Conservation (phyloP, 1,284 basidiomycete genomes). For the Melampsora abietis-canadensis region DNA sequence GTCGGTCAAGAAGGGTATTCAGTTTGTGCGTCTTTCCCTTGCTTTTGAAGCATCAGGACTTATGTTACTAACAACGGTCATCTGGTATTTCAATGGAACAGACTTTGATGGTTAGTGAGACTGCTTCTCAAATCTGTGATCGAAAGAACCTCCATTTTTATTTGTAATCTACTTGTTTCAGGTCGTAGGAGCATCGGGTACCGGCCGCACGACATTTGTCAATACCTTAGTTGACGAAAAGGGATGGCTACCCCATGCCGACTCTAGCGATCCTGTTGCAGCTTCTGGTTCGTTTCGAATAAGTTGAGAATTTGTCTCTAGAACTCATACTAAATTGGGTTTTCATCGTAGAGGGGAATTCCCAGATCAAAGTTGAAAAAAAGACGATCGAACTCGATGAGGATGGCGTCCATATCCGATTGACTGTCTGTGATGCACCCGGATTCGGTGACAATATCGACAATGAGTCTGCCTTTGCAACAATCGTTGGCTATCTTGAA, state of each 20-base stretch:
- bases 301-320: background rate
- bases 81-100: background rate
- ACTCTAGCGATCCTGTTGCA: slow-evolving; percentile 39
- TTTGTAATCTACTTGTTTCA: slow-evolving; percentile 1
- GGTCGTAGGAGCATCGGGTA: slow-evolving; percentile 75
- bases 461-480: slow-evolving; percentile 74
- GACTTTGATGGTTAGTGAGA: slow-evolving; percentile 40
- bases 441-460: slow-evolving; percentile 99
- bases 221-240: slow-evolving; percentile 68
- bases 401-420: slow-evolving; percentile 93
- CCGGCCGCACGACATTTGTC: slow-evolving; percentile 93
- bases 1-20: slow-evolving; percentile 40
- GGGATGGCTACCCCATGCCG: slow-evolving; percentile 39
- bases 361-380: slow-evolving; percentile 51
- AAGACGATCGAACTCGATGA: slow-evolving; percentile 76
- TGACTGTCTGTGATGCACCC: slow-evolving; percentile 97
- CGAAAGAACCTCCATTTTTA: background rate
- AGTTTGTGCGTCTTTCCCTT: slow-evolving; percentile 27
- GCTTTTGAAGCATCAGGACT: background rate
- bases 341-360: slow-evolving; percentile 51
- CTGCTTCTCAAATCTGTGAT: background rate
- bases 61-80: background rate
- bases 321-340: background rate
- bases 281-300: slow-evolving; percentile 20
- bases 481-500: slow-evolving; percentile 90